Percentiles rank a stretch among this genome's conserved stretches.
phyloP scores from a whole-genome alignment of 2,329 filamentous ascomycete species.

The Xylariaceae sp. region DNA sequence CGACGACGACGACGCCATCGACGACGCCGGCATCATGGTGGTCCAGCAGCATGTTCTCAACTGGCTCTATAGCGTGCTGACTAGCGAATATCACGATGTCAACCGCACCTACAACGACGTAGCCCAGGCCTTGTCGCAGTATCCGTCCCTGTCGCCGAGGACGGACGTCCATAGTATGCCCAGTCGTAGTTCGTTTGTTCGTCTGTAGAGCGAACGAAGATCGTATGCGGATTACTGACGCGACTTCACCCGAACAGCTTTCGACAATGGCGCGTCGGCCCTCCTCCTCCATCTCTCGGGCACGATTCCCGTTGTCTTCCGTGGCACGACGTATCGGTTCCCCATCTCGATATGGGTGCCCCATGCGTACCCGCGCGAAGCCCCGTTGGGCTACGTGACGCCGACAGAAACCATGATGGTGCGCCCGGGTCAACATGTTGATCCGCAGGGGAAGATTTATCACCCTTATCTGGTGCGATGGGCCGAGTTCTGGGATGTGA shows the following conservation, averaged over 20 bases:
- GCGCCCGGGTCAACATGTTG: constrained; percentile 89
- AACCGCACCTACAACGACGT: constrained; percentile 91
- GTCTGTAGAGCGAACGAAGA: no score
- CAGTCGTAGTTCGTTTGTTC: not conserved
- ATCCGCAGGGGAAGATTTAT: constrained; percentile 87
- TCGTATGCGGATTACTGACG: constrained; percentile 2
- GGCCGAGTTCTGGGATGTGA: constrained; percentile 83
- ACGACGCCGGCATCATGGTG: constrained; percentile 44
- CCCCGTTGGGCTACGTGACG: constrained; percentile 82
- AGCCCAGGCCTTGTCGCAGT: constrained; percentile 72
- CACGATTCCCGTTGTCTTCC: constrained; percentile 86
- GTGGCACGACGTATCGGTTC: constrained; percentile 84
- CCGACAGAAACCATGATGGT: constrained; percentile 86
- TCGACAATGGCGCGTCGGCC: constrained; percentile 79
- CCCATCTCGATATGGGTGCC: constrained; percentile 91
- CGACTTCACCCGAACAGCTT: constrained; percentile 52
- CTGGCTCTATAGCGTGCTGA: constrained; percentile 91
- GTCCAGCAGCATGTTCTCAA: constrained; percentile 87
- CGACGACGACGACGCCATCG: not conserved
- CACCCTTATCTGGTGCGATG: constrained; percentile 93
- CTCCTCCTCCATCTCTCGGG: constrained; percentile 81
- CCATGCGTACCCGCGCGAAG: constrained; percentile 78
- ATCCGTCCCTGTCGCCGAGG: constrained; percentile 72
- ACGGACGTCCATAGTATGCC: constrained; percentile 90
- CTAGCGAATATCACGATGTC: constrained; percentile 85